Evolutionary conservation across 306 rosid genomes (phyloP).

Genomic region (Quercus parvula): DNA sequence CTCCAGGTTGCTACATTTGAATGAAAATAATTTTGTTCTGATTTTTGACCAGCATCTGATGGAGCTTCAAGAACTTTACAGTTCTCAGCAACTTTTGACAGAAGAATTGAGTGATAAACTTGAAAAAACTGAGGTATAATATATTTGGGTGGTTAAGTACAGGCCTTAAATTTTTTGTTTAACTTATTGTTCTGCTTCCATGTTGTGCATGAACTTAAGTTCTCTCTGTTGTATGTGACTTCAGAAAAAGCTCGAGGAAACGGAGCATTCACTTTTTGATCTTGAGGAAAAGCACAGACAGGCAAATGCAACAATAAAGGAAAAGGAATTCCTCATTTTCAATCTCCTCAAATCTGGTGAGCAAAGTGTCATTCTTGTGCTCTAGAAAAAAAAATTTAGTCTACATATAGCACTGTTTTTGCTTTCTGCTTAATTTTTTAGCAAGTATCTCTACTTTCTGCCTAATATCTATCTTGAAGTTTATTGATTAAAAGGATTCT

Average conservation of each 20-base stretch:
- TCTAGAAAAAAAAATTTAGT: not conserved
- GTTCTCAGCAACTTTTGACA: constrained; percentile 77
- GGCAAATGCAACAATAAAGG: constrained; percentile 91
- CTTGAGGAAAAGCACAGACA: constrained; percentile 94
- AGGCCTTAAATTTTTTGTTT: not conserved
- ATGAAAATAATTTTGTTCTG: constrained; percentile 18
- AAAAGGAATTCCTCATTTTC: constrained; percentile 83
- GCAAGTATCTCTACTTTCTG: not conserved
- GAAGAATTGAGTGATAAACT: constrained; percentile 78
- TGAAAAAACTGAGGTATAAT: constrained; percentile 82
- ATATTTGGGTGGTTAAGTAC: not conserved
- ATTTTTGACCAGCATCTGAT: constrained; percentile 62
- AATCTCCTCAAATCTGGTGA: constrained; percentile 93
- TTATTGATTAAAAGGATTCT: too few species aligned
- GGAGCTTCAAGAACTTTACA: constrained; percentile 92
- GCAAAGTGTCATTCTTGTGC: constrained; percentile 16
- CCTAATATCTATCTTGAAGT: not conserved
- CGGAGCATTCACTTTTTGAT: constrained; percentile 69
- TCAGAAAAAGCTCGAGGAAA: constrained; percentile 85
- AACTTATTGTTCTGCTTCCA: constrained; percentile 16
- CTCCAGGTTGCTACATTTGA: constrained; percentile 1
- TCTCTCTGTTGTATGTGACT: constrained; percentile 25
- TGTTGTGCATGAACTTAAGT: constrained; percentile 13
- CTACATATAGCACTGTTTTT: not conserved
- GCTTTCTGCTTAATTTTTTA: too few species aligned